phyloP scores from a whole-genome alignment of 139 green algal species.

The Ettlia oleoabundans region DNA sequence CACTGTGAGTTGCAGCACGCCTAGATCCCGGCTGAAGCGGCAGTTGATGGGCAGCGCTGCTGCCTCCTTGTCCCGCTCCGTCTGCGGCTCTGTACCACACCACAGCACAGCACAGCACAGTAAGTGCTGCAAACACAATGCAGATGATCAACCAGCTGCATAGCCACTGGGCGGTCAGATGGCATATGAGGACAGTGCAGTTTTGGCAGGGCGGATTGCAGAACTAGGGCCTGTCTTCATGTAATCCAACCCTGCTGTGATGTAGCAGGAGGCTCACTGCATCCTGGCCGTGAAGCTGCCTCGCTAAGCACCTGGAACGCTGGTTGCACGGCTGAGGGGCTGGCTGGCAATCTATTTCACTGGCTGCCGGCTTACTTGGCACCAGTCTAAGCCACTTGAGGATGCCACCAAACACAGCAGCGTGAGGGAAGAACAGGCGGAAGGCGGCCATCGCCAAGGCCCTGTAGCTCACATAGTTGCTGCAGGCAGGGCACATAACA shows the following conservation, averaged over 20 bases:
- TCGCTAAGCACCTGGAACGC: too few relatives aligned
- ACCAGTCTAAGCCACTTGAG: conserved; percentile 33
- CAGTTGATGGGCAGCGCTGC: conserved; percentile 37
- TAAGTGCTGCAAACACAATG: background rate
- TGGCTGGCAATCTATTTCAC: too few relatives aligned
- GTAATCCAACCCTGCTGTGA: too few relatives aligned
- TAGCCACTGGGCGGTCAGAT: background rate
- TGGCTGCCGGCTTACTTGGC: background rate
- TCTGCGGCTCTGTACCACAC: conserved; percentile 28
- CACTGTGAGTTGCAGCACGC: conserved; percentile 26
- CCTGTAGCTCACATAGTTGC: background rate
- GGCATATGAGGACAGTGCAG: too few relatives aligned
- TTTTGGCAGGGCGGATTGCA: too few relatives aligned
- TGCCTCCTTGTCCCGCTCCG: conserved; percentile 27
- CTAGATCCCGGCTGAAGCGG: conserved; percentile 43
- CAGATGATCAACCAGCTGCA: background rate
- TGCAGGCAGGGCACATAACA: background rate
- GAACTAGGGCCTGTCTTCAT: too few relatives aligned
- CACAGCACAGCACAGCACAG: background rate
- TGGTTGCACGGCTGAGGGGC: too few relatives aligned
- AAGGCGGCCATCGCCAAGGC: conserved; percentile 36
- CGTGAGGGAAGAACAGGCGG: conserved; percentile 52
- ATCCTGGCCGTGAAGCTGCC: background rate
- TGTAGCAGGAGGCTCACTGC: too few relatives aligned
- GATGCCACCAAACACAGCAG: conserved; percentile 29